Conservation (phyloP, 441 rosid species). For the Adansonia rubrostipa region DNA sequence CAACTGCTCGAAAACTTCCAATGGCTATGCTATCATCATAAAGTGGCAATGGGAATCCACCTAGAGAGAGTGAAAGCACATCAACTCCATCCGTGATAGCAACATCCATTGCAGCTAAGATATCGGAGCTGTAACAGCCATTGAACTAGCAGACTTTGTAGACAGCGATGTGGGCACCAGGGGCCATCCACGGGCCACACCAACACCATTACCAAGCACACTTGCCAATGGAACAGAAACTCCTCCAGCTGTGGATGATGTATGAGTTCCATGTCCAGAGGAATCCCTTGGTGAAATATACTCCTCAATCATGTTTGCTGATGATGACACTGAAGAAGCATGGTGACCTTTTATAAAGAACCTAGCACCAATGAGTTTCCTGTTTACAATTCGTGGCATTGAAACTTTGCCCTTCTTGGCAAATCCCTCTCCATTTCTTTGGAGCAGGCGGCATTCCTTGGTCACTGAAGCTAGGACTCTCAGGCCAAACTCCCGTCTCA, state of each 20-base stretch:
- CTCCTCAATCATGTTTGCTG: slow-evolving; percentile 45
- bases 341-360: slow-evolving; percentile 66
- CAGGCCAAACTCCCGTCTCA: slow-evolving; percentile 77
- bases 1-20: slow-evolving; percentile 66
- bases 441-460: slow-evolving; percentile 56
- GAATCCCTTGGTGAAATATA: slow-evolving; percentile 68
- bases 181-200: slow-evolving; percentile 76
- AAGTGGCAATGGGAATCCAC: slow-evolving; percentile 67
- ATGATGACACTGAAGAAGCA: slow-evolving; percentile 45
- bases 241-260: slow-evolving; percentile 75
- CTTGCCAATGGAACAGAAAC: slow-evolving; percentile 54
- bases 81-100: slow-evolving; percentile 69
- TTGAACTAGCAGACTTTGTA: slow-evolving; percentile 76
- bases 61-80: slow-evolving; percentile 67
- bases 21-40: slow-evolving; percentile 66
- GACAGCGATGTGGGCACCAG: slow-evolving; percentile 62
- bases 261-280: slow-evolving; percentile 71
- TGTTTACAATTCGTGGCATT: slow-evolving; percentile 54
- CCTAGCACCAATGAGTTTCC: slow-evolving; percentile 68
- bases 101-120: slow-evolving; percentile 68
- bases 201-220: slow-evolving; percentile 63
- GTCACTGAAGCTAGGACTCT: slow-evolving; percentile 69
- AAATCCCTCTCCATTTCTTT: slow-evolving; percentile 58
- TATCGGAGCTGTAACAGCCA: slow-evolving; percentile 78
- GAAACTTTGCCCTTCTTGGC: slow-evolving; percentile 64